phyloP scores from a whole-genome alignment of 1,284 basidiomycete genomes.

The Nidula niveotomentosa region DNA sequence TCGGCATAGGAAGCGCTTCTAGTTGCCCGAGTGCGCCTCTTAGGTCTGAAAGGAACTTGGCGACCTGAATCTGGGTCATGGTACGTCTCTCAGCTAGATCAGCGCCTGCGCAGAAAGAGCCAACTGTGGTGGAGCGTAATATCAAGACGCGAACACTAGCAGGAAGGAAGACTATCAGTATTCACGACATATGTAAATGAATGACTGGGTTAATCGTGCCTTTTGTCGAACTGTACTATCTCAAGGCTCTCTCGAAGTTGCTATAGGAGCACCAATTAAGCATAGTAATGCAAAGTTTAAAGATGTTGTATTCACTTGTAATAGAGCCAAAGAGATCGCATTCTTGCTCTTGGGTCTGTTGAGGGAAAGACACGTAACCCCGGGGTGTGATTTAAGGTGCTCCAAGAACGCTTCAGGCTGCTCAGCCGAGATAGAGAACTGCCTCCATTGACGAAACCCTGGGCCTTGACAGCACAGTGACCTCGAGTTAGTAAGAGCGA shows the following conservation, averaged over 20 bases:
- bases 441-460: no score
- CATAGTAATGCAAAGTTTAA: constrained; percentile 2
- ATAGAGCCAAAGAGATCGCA: constrained; percentile 78
- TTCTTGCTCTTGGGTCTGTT: constrained; percentile 88
- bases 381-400: constrained; percentile 43
- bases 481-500: no score
- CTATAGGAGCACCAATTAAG: constrained; percentile 34
- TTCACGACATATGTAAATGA: constrained; percentile 1
- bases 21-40: constrained; percentile 74
- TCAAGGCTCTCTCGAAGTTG: constrained; percentile 74
- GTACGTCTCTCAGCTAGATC: constrained; percentile 84
- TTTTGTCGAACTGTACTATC: constrained; percentile 65
- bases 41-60: constrained; percentile 79
- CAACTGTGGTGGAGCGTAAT: constrained; percentile 68
- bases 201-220: constrained; percentile 34
- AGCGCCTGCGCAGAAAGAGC: constrained; percentile 92
- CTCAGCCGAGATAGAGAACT: no score
- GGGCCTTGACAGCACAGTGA: no score
- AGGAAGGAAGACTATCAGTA: constrained; percentile 5
- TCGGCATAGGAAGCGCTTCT: constrained; percentile 83
- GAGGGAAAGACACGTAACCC: constrained; percentile 67
- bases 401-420: constrained; percentile 57
- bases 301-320: constrained; percentile 47
- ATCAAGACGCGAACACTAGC: constrained; percentile 76
- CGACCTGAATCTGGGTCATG: constrained; percentile 78